Evolutionary conservation across 1,139 yeast species (phyloP).

Genomic region (Sugiyamaella castrensis): DNA sequence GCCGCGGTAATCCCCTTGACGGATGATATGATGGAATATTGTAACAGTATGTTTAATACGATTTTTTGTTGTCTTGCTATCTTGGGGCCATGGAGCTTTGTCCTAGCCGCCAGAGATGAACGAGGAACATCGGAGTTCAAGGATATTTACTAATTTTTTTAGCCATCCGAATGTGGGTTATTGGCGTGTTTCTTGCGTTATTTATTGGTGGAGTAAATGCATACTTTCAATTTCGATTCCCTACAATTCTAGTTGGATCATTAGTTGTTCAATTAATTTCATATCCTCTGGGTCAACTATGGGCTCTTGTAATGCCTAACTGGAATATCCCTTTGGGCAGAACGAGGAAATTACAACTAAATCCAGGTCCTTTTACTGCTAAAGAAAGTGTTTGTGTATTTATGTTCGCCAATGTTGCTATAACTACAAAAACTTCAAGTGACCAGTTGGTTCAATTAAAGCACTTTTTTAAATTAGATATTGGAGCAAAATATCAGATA

Average conservation of each 20-base stretch:
- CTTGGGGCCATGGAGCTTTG: too few species aligned
- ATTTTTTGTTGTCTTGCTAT: too few species aligned
- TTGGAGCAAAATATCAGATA: slow-evolving; percentile 38
- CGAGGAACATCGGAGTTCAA: too few species aligned
- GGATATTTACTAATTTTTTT: background rate
- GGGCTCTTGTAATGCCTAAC: slow-evolving; percentile 44
- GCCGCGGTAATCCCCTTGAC: slow-evolving; percentile 13
- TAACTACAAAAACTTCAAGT: slow-evolving; percentile 43
- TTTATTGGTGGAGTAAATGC: slow-evolving; percentile 52
- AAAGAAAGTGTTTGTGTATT: slow-evolving; percentile 66
- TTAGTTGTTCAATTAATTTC: slow-evolving; percentile 44
- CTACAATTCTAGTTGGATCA: slow-evolving; percentile 47
- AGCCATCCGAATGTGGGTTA: slow-evolving; percentile 44
- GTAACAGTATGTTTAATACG: slow-evolving; percentile 11
- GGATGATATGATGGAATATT: slow-evolving; percentile 10
- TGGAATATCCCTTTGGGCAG: slow-evolving; percentile 44
- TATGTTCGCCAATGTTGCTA: slow-evolving; percentile 44
- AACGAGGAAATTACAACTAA: slow-evolving; percentile 40
- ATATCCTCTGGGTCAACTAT: slow-evolving; percentile 22
- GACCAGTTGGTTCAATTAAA: slow-evolving; percentile 34
- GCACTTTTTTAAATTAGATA: slow-evolving; percentile 30
- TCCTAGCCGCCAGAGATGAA: too few species aligned
- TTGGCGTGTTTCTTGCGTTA: slow-evolving; percentile 31
- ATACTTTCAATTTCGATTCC: slow-evolving; percentile 52
- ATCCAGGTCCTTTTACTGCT: slow-evolving; percentile 62